phyloP scores from a whole-genome alignment of 768 basidiomycete species.

The Mrakia gelida region DNA sequence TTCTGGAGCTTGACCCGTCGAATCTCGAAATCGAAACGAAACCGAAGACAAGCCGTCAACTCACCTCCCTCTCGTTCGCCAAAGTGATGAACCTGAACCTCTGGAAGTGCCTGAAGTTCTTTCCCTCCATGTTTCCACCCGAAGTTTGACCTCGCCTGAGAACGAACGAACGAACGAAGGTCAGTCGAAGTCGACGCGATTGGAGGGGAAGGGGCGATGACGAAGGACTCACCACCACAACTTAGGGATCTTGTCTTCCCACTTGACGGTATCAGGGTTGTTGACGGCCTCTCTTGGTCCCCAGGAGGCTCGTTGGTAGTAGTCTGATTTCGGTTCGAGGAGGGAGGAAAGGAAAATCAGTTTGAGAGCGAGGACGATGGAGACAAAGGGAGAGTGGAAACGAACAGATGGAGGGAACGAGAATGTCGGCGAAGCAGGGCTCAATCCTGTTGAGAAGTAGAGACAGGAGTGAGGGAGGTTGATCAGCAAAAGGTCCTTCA shows the following conservation, averaged over 20 bases:
- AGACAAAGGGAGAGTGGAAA: neutral
- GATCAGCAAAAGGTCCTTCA: neutral
- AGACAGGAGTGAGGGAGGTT: neutral
- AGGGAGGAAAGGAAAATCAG: neutral
- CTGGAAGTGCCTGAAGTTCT: slow-evolving; percentile 13
- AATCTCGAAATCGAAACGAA: neutral
- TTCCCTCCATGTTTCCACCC: slow-evolving; percentile 13
- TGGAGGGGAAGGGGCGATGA: neutral
- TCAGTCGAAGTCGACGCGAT: neutral
- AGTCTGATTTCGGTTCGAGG: neutral
- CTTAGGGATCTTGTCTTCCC: neutral
- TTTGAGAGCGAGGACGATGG: neutral
- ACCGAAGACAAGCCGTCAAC: neutral
- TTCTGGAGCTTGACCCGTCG: too few relatives aligned
- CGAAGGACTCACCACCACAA: neutral
- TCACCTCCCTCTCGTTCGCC: slow-evolving; percentile 9
- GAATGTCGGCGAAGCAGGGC: slow-evolving; percentile 18
- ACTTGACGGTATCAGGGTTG: neutral
- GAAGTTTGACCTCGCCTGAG: slow-evolving; percentile 4
- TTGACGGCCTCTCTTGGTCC: neutral
- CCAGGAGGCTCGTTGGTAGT: slow-evolving; percentile 14
- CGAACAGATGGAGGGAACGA: slow-evolving; percentile 13
- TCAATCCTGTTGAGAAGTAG: neutral
- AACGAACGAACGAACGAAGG: neutral
- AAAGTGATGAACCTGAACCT: slow-evolving; percentile 18